phyloP scores from a whole-genome alignment of 345 rosid genomes.

The Brassica incana region DNA sequence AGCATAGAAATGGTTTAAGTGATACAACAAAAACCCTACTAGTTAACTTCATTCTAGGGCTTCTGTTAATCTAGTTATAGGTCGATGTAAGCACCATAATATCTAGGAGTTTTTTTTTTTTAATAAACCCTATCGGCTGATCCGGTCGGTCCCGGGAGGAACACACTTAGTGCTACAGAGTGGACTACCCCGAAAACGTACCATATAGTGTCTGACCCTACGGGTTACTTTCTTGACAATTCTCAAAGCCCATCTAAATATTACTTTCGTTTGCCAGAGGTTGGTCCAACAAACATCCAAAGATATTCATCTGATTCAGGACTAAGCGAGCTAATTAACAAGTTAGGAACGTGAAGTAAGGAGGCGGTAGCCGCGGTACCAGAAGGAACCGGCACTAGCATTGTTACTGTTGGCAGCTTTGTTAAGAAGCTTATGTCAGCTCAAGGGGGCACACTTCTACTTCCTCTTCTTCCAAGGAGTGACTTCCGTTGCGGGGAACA shows the following conservation, averaged over 20 bases:
- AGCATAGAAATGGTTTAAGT: not conserved
- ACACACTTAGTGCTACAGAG: too few relatives aligned
- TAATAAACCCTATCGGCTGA: too few relatives aligned
- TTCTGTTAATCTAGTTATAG: not conserved
- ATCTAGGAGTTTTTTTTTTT: too few relatives aligned
- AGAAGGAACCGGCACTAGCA: constrained; percentile 67
- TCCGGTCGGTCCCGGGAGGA: too few relatives aligned
- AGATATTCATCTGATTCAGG: constrained; percentile 59
- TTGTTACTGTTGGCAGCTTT: constrained; percentile 71
- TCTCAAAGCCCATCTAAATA: not conserved
- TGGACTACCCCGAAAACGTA: too few relatives aligned
- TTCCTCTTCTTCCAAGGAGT: constrained; percentile 86
- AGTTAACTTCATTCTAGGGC: not conserved
- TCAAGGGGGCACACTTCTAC: constrained; percentile 77
- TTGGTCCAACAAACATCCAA: constrained; percentile 35
- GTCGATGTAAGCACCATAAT: not conserved
- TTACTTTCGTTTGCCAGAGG: constrained; percentile 16
- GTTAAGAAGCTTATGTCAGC: constrained; percentile 75
- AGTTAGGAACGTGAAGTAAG: constrained; percentile 29
- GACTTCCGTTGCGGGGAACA: constrained; percentile 75
- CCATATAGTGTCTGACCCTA: too few relatives aligned
- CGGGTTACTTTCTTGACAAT: not conserved
- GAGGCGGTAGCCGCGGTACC: constrained; percentile 21
- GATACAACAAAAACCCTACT: not conserved
- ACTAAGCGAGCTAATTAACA: not conserved